Conservation (phyloP, 2,329 filamentous ascomycete genomes). For the Pochonia chlamydosporia region DNA sequence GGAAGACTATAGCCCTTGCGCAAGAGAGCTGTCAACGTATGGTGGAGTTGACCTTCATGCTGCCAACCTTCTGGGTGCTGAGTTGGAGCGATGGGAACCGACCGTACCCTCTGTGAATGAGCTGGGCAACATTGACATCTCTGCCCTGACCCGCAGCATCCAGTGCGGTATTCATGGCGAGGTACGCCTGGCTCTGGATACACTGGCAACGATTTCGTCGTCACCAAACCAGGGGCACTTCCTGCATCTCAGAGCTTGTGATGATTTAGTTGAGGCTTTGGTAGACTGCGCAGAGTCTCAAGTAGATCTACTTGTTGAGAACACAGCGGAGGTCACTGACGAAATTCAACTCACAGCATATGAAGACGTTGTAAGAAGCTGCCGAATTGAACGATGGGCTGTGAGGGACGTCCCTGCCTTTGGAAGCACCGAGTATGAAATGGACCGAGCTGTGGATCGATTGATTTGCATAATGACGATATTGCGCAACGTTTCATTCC, state of each 20-base stretch:
- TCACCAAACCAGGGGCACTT: slow-evolving; percentile 62
- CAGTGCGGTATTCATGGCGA: slow-evolving; percentile 87
- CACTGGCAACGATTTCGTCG: slow-evolving; percentile 59
- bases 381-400: slow-evolving; percentile 64
- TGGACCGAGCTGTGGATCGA: slow-evolving; percentile 81
- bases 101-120: slow-evolving; percentile 70
- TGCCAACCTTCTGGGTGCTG: slow-evolving; percentile 57
- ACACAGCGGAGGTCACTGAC: slow-evolving; percentile 80
- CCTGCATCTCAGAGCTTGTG: slow-evolving; percentile 65
- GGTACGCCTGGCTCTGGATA: slow-evolving; percentile 84
- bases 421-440: slow-evolving; percentile 70
- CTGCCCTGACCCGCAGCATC: slow-evolving; percentile 81
- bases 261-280: slow-evolving; percentile 82
- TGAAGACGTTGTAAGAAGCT: slow-evolving; percentile 80
- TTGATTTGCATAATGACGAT: slow-evolving; percentile 90
- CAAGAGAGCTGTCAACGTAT: slow-evolving; percentile 51
- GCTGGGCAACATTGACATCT: slow-evolving; percentile 82
- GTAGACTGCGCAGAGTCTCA: slow-evolving; percentile 90
- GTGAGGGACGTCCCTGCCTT: slow-evolving; percentile 69
- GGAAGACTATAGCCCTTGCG: slow-evolving; percentile 50
- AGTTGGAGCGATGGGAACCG: slow-evolving; percentile 64
- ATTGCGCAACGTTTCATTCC: slow-evolving; percentile 85
- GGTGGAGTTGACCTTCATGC: slow-evolving; percentile 69
- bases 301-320: slow-evolving; percentile 75
- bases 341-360: slow-evolving; percentile 78